phyloP scores from a whole-genome alignment of 2,329 filamentous ascomycete genomes.

The Elsinoe perseae region DNA sequence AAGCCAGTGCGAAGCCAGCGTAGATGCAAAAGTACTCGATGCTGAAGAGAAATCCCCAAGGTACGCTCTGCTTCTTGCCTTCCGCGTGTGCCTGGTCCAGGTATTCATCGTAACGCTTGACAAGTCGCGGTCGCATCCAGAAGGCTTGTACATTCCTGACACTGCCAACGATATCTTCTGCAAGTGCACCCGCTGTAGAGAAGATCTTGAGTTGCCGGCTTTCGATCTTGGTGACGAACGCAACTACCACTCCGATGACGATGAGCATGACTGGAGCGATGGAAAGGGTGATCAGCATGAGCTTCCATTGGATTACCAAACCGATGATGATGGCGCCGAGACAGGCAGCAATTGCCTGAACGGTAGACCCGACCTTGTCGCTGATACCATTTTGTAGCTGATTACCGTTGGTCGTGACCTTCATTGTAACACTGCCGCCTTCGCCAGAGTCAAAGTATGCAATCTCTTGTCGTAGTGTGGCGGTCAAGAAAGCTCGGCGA shows the following conservation, averaged over 20 bases:
- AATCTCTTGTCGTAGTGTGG: conserved; percentile 56
- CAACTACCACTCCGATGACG: conserved; percentile 25
- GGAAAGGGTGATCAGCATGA: conserved; percentile 32
- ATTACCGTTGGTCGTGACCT: conserved; percentile 48
- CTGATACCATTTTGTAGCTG: conserved; percentile 29
- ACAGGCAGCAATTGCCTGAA: conserved; percentile 21
- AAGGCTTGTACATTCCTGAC: conserved; percentile 40
- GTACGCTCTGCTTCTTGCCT: conserved; percentile 30
- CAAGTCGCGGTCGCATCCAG: conserved; percentile 34
- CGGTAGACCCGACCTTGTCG: conserved; percentile 27
- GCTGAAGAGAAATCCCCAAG: conserved; percentile 29
- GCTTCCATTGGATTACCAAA: conserved; percentile 30
- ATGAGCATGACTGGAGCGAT: conserved; percentile 36
- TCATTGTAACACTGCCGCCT: conserved; percentile 50
- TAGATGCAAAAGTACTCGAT: conserved; percentile 34
- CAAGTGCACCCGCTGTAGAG: conserved; percentile 35
- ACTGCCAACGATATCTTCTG: conserved; percentile 40
- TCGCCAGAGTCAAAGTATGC: conserved; percentile 54
- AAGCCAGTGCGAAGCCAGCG: conserved; percentile 28
- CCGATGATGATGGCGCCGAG: conserved; percentile 21
- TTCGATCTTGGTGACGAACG: conserved; percentile 22
- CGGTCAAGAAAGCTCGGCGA: conserved; percentile 54
- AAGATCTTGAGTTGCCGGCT: conserved; percentile 20
- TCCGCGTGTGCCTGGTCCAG: conserved; percentile 34
- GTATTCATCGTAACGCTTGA: conserved; percentile 32